These are phyloP conservation scores for Lactifluus hygrophoroides DNA, from an alignment of 768 basidiomycete genomes.

Conservation along the genomic window DNA sequence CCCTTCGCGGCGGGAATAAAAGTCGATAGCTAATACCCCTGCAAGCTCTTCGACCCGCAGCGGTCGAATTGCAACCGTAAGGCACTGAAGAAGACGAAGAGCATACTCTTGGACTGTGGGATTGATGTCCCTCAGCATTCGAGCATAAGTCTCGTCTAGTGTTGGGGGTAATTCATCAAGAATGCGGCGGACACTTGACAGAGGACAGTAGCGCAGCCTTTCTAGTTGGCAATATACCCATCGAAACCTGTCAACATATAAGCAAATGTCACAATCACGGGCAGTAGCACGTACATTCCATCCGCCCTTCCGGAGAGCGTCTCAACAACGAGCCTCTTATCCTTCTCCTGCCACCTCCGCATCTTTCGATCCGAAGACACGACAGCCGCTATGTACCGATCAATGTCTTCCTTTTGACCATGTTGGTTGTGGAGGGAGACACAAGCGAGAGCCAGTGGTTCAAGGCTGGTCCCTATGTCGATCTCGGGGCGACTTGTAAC, in stretches of 20 bases:
- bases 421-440: not conserved
- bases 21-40: constrained; percentile 7
- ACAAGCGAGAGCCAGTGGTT: not conserved
- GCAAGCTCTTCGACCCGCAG: not conserved
- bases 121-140: not conserved
- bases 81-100: not conserved
- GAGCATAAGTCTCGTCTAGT: constrained; percentile 1
- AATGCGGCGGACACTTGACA: not conserved
- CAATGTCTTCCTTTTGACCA: constrained; percentile 1
- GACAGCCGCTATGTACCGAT: not conserved
- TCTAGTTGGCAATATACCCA: constrained; percentile 3
- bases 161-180: not conserved
- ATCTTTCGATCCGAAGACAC: constrained; percentile 2
- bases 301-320: not conserved
- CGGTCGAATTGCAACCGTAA: not conserved
- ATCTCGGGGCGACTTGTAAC: not conserved
- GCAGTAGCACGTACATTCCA: not conserved
- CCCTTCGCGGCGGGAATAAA: not conserved
- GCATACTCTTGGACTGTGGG: not conserved
- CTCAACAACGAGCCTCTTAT: not conserved
- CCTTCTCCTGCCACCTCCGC: constrained; percentile 6
- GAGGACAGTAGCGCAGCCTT: not conserved
- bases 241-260: not conserved
- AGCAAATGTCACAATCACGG: too few species aligned
- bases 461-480: not conserved